Base-by-base conservation (phyloP, 164 flowering plant species). In the Buxus sempervirens region DNA sequence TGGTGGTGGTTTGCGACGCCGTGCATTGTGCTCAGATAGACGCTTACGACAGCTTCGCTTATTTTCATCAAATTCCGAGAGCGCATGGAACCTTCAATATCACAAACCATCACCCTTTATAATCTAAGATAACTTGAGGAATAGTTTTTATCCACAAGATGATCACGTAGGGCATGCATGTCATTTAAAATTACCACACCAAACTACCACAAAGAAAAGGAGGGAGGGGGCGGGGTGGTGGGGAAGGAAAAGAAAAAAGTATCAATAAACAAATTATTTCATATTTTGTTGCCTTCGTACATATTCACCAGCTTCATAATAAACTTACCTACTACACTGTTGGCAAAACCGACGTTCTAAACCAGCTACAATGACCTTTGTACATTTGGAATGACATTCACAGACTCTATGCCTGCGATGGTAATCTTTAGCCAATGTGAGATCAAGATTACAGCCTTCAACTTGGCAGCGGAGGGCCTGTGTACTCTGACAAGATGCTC, bases 391-490 rank as follows among this genome's bases (percentile, higher is more conserved):
- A 70, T 85, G 88, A 58, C 49, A 77, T 63, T 82, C 89, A 71
- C 98, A 92, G 69, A 92, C 91, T 78, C 84, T 80, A 65, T 92
- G 98, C 67, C 83, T 86, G 25, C 93, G 91, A 69, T 92, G 91
- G 72, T 92, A 92, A 42, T 85, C 91, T 77, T 92, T 92, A n/a
- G 89, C 85, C 9, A 84, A 78, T 56, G 92, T 78, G 45, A 92
- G 93, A 75, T 90, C 96, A 49, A 85, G 69, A 62, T 84, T 77
- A 73, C 98, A 92, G 70, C 93, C 95, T 72, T 92, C 91, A 15
- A 90, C 95, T 71, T 86, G 90, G 81, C 98, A 92, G 61, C 68
- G 75, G 16, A 83, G 85, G 48, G 72, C 61, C 28, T 74, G 77
- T 13, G 63, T 59, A 65, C 58, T 78, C 81, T 74, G 83, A 77